Percentiles rank a stretch among this genome's conserved stretches.
Conservation (phyloP, 1,284 basidiomycete species). For the Apiotrichum domesticum region DNA sequence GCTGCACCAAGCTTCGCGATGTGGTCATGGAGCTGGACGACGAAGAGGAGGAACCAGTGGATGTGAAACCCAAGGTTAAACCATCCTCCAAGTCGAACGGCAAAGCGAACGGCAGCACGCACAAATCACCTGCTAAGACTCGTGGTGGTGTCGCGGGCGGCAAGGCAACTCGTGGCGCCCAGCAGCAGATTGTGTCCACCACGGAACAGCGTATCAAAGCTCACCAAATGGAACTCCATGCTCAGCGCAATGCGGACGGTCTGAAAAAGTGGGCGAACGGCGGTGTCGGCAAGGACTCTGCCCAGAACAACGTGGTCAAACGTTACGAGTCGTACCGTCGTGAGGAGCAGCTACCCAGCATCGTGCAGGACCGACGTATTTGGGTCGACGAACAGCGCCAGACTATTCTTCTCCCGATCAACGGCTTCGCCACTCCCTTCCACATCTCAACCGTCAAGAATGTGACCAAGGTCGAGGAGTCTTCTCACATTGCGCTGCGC, state of each 20-base stretch:
- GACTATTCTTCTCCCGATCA: conserved; percentile 84
- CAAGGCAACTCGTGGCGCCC: conserved; percentile 64
- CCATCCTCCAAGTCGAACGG: conserved; percentile 50
- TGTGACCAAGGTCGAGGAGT: conserved; percentile 94
- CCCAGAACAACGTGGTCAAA: conserved; percentile 70
- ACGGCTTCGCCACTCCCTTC: conserved; percentile 94
- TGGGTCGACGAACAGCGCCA: conserved; percentile 84
- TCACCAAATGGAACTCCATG: conserved; percentile 83
- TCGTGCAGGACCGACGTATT: conserved; percentile 75
- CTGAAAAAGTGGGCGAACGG: conserved; percentile 69
- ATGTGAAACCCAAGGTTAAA: conserved; percentile 54
- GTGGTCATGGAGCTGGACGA: conserved; percentile 73
- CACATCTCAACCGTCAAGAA: conserved; percentile 99
- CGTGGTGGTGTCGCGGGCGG: conserved; percentile 54
- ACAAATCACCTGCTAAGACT: conserved; percentile 30
- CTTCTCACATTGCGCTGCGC: conserved; percentile 86
- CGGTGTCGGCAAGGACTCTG: conserved; percentile 58
- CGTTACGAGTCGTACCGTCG: conserved; percentile 96
- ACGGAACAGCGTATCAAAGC: conserved; percentile 65
- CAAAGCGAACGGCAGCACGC: conserved; percentile 8
- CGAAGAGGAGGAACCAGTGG: conserved; percentile 44
- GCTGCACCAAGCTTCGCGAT: conserved; percentile 73
- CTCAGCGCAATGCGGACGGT: conserved; percentile 72
- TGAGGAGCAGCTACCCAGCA: conserved; percentile 77
- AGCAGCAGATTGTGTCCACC: conserved; percentile 67